Percentiles rank a stretch among this genome's conserved stretches.
Evolutionary conservation across 768 basidiomycete species (phyloP).

Genomic region (Fomitopsis pulvina): DNA sequence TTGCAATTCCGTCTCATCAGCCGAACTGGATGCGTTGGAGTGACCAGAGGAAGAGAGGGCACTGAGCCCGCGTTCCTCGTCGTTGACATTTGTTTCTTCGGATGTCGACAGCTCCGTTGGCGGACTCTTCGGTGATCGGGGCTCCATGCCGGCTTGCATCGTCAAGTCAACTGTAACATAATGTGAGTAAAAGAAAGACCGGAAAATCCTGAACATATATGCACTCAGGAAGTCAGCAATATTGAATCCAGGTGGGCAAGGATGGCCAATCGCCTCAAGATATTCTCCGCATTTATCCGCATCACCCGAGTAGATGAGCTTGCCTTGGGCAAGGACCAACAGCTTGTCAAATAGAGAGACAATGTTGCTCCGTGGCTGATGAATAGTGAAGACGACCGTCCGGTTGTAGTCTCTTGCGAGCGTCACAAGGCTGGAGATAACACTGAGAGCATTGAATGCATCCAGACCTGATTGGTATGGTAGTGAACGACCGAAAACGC

Average conservation of each 20-base stretch:
- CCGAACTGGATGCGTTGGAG: conserved; percentile 18
- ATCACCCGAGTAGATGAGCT: conserved; percentile 79
- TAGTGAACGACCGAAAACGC: background rate
- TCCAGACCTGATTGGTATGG: conserved; percentile 62
- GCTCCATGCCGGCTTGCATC: conserved; percentile 36
- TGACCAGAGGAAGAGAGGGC: background rate
- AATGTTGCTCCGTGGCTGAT: conserved; percentile 97
- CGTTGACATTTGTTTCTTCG: conserved; percentile 40
- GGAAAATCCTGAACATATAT: conserved; percentile 23
- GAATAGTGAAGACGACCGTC: conserved; percentile 96
- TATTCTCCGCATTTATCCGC: conserved; percentile 71
- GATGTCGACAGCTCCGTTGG: conserved; percentile 21
- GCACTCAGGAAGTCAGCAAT: conserved; percentile 93
- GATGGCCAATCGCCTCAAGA: conserved; percentile 69
- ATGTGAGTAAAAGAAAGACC: conserved; percentile 3
- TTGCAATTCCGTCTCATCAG: conserved; percentile 43
- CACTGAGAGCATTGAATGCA: conserved; percentile 92
- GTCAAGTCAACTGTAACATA: conserved; percentile 33
- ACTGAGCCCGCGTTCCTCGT: conserved; percentile 63
- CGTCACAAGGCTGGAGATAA: conserved; percentile 81
- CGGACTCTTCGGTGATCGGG: conserved; percentile 24
- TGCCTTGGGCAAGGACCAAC: conserved; percentile 78
- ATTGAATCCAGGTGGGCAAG: conserved; percentile 92
- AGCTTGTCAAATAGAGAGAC: conserved; percentile 94
- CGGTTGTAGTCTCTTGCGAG: conserved; percentile 87